Evolutionary conservation across 2,329 filamentous ascomycete species (phyloP).

Genomic region (Ilyonectria robusta): DNA sequence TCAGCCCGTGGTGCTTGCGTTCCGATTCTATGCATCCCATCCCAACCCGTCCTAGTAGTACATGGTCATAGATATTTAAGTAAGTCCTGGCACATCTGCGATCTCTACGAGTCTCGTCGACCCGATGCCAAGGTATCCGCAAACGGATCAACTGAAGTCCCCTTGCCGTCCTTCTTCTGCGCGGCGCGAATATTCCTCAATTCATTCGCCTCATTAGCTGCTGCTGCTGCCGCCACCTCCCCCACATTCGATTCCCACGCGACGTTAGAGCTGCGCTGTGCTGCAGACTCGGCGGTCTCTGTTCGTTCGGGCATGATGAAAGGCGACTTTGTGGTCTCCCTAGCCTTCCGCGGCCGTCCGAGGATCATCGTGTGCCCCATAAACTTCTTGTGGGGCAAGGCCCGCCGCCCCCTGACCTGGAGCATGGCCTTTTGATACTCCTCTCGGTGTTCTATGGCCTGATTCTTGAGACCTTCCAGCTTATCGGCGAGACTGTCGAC

Average conservation of each 20-base stretch:
- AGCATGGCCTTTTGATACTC: slow-evolving; percentile 47
- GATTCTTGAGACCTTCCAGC: slow-evolving; percentile 43
- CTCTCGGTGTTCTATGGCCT: slow-evolving; percentile 45
- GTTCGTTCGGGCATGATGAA: slow-evolving; percentile 22
- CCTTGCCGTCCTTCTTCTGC: slow-evolving; percentile 10
- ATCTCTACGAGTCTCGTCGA: slow-evolving; percentile 27
- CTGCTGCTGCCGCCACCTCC: slow-evolving; percentile 24
- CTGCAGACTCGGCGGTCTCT: not conserved
- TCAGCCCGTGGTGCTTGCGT: not conserved
- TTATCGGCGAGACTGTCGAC: slow-evolving; percentile 27
- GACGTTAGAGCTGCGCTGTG: slow-evolving; percentile 14
- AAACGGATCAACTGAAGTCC: slow-evolving; percentile 27
- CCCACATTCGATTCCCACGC: slow-evolving; percentile 25
- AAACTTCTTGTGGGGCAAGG: slow-evolving; percentile 49
- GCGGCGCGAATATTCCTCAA: slow-evolving; percentile 24
- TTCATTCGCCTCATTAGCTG: slow-evolving; percentile 26
- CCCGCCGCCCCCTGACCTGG: slow-evolving; percentile 46
- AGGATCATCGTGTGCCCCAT: slow-evolving; percentile 49
- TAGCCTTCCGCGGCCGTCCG: slow-evolving; percentile 42
- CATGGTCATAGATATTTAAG: slow-evolving; percentile 20
- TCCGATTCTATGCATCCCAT: slow-evolving; percentile 3
- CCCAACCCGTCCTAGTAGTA: slow-evolving; percentile 12
- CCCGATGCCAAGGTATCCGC: slow-evolving; percentile 24
- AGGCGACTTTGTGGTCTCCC: slow-evolving; percentile 34
- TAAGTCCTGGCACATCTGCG: slow-evolving; percentile 15